Conservation (phyloP, 164 flowering plant genomes). For the Warburgia ugandensis region DNA sequence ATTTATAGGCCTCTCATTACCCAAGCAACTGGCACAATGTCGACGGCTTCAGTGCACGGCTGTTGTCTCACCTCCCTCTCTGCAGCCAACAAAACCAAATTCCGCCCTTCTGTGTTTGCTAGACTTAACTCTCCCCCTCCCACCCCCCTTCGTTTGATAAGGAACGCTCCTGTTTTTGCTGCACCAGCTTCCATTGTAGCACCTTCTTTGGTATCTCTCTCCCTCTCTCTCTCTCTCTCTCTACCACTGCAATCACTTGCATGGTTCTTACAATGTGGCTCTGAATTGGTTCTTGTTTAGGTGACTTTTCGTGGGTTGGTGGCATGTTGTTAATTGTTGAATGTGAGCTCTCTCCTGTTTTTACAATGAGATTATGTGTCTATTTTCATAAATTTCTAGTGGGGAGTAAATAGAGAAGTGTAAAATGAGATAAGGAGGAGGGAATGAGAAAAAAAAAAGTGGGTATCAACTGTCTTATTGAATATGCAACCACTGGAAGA, state of each 20-base stretch:
- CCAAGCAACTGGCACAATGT: conserved; percentile 8
- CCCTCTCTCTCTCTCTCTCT: conserved; percentile 9
- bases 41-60: conserved; percentile 9
- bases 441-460: no score
- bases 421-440: no score
- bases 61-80: conserved; percentile 8
- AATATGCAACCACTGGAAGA: no score
- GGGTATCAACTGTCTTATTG: no score
- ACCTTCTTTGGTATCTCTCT: conserved; percentile 6
- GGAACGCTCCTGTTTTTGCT: conserved; percentile 25
- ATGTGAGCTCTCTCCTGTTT: no score
- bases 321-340: no score
- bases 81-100: neutral
- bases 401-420: no score
- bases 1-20: conserved; percentile 2
- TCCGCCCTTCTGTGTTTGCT: conserved; percentile 3
- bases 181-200: conserved; percentile 20
- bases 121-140: conserved; percentile 4
- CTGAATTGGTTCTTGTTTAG: no score
- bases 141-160: conserved; percentile 18
- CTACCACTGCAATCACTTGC: neutral
- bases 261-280: neutral
- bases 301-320: neutral
- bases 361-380: no score
- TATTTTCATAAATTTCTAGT: no score